Base-by-base conservation (phyloP, 1,284 basidiomycete genomes). In the Cryptococcus neoformans region DNA sequence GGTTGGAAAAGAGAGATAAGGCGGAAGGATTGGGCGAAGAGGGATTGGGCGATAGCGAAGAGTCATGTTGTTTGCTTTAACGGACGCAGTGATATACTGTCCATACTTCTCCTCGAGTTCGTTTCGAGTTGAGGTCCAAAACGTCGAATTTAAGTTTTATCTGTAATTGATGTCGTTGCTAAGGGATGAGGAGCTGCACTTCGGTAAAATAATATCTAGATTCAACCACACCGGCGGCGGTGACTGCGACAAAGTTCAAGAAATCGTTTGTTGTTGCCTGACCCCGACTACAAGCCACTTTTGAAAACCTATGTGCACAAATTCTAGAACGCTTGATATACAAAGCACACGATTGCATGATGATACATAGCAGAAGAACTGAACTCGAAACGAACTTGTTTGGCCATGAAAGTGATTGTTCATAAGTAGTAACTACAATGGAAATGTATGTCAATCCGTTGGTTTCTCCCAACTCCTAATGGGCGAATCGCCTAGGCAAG, bases 391-490 rank as follows among this genome's bases (percentile, higher is more conserved):
- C 28, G 4, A 4, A 28, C 28, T 28, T 28, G 28, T 4, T 28
- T 3, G 28, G 28, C 28, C 28, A 28, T 28, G 4, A 28, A 28
- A 28, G 4, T 28, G 4, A 28, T 28, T 28, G 28, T 28, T 28
- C 28, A 51, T 36, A 3, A 9, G 38, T 17, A 38, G 17, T 39
- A 36, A 17, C 10, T 16, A 35, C 7, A 36, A 11, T 28, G 28
- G 11, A 49, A 14, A 49, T 49, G 28, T 49, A 41, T 72, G 68
- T 70, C 66, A 67, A 58, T 65, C 68, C 70, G 70, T 72, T 72
- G 70, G 70, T 72, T 72, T 72, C 67, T 68, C 70, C 70, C 67
- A 72, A 72, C 64, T 63, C 68, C 63, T 68, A 65, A 70, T 58
- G 44, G 67, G 64, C 64, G 56, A 67, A 70, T 61, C 60, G 62